Percentiles rank a stretch among this genome's conserved stretches.
These are phyloP conservation scores for Pinus albicaulis DNA, from an alignment of 75 land plant genomes.

Conservation along the genomic window DNA sequence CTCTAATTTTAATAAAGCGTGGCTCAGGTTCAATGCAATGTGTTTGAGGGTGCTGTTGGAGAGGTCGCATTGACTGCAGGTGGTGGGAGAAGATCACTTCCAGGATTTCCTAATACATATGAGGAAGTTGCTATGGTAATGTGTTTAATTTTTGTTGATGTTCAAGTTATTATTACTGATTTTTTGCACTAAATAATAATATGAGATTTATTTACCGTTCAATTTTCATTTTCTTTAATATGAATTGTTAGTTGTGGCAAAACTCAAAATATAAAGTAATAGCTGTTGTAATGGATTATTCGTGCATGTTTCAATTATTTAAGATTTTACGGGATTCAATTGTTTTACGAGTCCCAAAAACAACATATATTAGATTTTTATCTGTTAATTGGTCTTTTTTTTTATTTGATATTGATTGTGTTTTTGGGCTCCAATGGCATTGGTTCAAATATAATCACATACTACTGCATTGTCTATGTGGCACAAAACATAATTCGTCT, in stretches of 20 bases:
- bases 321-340: neutral
- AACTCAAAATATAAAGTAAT: neutral
- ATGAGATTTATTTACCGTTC: neutral
- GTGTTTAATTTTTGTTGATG: neutral
- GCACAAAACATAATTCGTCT: neutral
- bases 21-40: conserved; percentile 90
- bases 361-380: neutral
- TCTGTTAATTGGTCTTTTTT: neutral
- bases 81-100: conserved; percentile 83
- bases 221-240: neutral
- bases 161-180: neutral
- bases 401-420: neutral
- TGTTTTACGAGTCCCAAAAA: no score
- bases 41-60: conserved; percentile 84
- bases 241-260: neutral
- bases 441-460: neutral
- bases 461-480: neutral
- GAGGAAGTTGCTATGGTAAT: conserved; percentile 82
- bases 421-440: neutral
- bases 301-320: neutral
- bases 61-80: conserved; percentile 92
- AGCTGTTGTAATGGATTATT: neutral
- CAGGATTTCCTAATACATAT: conserved; percentile 44
- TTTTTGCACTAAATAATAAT: neutral
- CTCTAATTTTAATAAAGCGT: neutral